Conservation (phyloP, 1,139 yeast genomes). For the Taphrina wiesneri region DNA sequence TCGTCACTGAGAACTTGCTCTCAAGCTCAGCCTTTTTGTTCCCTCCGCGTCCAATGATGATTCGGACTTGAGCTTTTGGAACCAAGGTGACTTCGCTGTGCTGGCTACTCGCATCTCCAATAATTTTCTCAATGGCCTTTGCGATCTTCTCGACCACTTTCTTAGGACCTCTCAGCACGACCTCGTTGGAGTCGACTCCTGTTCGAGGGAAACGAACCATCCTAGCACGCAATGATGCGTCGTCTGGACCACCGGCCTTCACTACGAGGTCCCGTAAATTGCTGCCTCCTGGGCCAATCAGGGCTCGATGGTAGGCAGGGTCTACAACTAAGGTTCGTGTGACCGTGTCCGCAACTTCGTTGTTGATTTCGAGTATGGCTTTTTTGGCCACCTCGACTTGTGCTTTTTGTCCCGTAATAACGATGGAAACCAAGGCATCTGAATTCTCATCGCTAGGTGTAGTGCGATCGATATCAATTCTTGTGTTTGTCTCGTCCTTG, state of each 20-base stretch:
- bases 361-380: conserved; percentile 63
- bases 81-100: conserved; percentile 60
- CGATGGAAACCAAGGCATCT: conserved; percentile 55
- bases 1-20: conserved; percentile 62
- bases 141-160: conserved; percentile 69
- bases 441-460: conserved; percentile 45
- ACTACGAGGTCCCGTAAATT: conserved; percentile 71
- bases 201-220: conserved; percentile 75
- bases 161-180: conserved; percentile 75
- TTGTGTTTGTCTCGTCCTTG: conserved; percentile 76
- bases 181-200: conserved; percentile 57
- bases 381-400: conserved; percentile 75
- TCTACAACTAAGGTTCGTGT: conserved; percentile 67
- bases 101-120: conserved; percentile 65
- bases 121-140: conserved; percentile 63
- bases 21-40: conserved; percentile 71
- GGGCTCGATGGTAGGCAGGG: conserved; percentile 72
- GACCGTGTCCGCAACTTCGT: conserved; percentile 66
- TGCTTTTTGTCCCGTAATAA: conserved; percentile 74
- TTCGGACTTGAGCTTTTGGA: conserved; percentile 73
- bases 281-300: conserved; percentile 81
- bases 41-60: conserved; percentile 82
- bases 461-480: conserved; percentile 62
- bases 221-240: conserved; percentile 51
- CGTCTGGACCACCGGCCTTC: conserved; percentile 70